Evolutionary conservation across 1,139 yeast species (phyloP), one percentile per base, ranked within the genome.

Genomic region (Suhomyces yuchorum): DNA sequence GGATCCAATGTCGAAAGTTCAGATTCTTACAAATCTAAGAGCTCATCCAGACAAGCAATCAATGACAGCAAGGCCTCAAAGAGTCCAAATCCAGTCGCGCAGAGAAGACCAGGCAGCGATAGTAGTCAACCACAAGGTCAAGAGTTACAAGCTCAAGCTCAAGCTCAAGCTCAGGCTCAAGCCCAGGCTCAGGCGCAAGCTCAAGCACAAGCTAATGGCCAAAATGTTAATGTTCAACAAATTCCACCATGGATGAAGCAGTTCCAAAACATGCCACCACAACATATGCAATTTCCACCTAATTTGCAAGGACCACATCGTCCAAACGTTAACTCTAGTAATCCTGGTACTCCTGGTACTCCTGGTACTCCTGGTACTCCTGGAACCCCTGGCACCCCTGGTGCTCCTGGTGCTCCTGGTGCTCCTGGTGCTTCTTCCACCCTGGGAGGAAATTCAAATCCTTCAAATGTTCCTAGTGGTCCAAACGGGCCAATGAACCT

Each of bases 211-310:
- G 30, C 17, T 2, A 28, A 38, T 17, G 53, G 43, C n/a, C 44
- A 37, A n/a, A 39, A 28, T 39, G 24, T n/a, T 7, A 44, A 42
- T 17, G 43, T 44, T 4, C 55, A 51, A 23, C 55, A 47, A 28
- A 51, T 58, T 8, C 68, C 67, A 17, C 70, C 67, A 22, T 65
- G 69, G 70, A 56, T 62, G 60, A 58, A 60, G 42, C 65, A 62
- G 50, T 54, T 47, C 50, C 53, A 44, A 44, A 50, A 50, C 3
- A 35, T 43, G 43, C 51, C 48, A 30, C 51, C 50, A 19, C 52
- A 37, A 14, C 37, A 30, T 23, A 24, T 44, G 32, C 55, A 40
- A 34, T 50, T 26, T 28, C 53, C 52, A 35, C 57, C 53, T 35
- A 56, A 54, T 22, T 52, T 53, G 44, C 56, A 51, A 38, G 49